Conservation (phyloP, 192 early-diverging fungal species). For the Coemansia sp. region DNA sequence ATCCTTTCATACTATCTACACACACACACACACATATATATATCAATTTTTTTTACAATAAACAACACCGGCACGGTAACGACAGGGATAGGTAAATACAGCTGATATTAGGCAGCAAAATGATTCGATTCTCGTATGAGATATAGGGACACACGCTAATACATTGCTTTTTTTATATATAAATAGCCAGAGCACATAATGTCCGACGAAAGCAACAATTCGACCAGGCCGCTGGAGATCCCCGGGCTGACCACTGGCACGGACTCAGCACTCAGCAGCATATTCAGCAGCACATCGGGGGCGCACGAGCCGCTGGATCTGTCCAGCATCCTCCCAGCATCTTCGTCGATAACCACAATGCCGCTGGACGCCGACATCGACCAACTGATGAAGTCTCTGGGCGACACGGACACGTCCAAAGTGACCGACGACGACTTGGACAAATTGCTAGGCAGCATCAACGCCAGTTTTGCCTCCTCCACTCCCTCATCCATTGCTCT, state of each 20-base stretch:
- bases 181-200: neutral
- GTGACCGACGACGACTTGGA: conserved; percentile 42
- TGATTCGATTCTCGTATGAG: no score
- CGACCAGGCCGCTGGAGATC: neutral
- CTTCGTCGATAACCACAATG: conserved; percentile 8
- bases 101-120: no score
- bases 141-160: no score
- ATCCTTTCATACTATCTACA: no score
- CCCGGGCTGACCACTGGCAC: neutral
- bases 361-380: conserved; percentile 40
- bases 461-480: conserved; percentile 17
- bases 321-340: conserved; percentile 16
- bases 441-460: conserved; percentile 45
- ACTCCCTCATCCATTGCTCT: neutral
- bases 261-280: neutral
- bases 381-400: conserved; percentile 41
- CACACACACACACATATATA: no score
- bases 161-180: no score
- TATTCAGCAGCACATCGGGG: neutral
- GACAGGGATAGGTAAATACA: no score
- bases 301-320: conserved; percentile 13
- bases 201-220: conserved; percentile 3
- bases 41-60: no score
- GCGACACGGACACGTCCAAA: conserved; percentile 30
- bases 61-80: no score